These are phyloP conservation scores for Sporothrix pseudoabietina DNA, from an alignment of 2,329 filamentous ascomycete genomes.

Conservation along the genomic window DNA sequence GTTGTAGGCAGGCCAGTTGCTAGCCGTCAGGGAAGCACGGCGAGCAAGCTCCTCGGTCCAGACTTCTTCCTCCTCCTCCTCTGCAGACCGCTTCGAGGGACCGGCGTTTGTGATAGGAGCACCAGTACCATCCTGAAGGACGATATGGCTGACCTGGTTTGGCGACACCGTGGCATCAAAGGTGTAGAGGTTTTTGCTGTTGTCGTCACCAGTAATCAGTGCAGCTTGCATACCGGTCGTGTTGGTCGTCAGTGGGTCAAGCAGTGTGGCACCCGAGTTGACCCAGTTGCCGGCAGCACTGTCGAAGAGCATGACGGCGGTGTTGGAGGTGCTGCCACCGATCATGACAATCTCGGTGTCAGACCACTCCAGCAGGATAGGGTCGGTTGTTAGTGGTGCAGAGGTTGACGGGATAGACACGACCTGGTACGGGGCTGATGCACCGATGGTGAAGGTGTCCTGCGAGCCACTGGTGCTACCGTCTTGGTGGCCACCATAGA, in stretches of 20 bases:
- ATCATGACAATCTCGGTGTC: conserved; percentile 70
- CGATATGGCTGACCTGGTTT: conserved; percentile 71
- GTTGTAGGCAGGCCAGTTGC: conserved; percentile 79
- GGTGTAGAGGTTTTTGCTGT: conserved; percentile 74
- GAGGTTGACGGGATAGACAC: conserved; percentile 56
- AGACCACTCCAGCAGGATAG: conserved; percentile 75
- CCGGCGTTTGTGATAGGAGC: conserved; percentile 48
- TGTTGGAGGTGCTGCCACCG: conserved; percentile 69
- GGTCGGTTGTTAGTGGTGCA: conserved; percentile 63
- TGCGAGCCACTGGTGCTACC: conserved; percentile 61
- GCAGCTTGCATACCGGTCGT: conserved; percentile 60
- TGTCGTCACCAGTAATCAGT: conserved; percentile 71
- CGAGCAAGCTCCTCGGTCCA: background rate
- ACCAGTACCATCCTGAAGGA: conserved; percentile 65
- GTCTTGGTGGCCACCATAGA: conserved; percentile 76
- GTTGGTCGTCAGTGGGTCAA: conserved; percentile 61
- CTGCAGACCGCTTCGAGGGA: conserved; percentile 28
- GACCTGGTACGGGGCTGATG: conserved; percentile 65
- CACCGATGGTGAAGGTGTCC: conserved; percentile 73
- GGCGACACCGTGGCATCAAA: conserved; percentile 76
- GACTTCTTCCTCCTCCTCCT: conserved; percentile 4
- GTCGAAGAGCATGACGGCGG: conserved; percentile 72
- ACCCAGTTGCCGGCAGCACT: conserved; percentile 63
- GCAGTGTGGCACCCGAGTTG: conserved; percentile 65
- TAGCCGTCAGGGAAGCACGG: conserved; percentile 53